Conservation (phyloP, 805 yeast species). For the Wickerhamomyces hampshirensis region DNA sequence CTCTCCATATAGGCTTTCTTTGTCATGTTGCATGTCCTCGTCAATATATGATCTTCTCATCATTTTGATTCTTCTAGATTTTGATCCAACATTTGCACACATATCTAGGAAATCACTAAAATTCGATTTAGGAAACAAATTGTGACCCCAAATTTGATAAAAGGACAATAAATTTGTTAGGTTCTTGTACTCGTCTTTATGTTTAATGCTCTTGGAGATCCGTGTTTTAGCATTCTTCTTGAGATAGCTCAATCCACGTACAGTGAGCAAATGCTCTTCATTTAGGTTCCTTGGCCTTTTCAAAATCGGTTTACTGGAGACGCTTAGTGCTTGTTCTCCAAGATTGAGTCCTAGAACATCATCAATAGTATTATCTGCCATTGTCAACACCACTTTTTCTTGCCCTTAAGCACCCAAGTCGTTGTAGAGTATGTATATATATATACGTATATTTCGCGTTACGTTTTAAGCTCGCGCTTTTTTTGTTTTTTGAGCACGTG, state of each 20-base stretch:
- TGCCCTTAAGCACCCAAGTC: too few species aligned
- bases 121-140: constrained; percentile 72
- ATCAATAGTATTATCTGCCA: constrained; percentile 8
- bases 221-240: constrained; percentile 29
- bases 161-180: constrained; percentile 44
- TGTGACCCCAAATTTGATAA: constrained; percentile 75
- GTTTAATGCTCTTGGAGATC: constrained; percentile 20
- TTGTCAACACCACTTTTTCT: too few species aligned
- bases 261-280: constrained; percentile 43
- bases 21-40: constrained; percentile 29
- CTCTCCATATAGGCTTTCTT: constrained; percentile 1
- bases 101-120: constrained; percentile 63
- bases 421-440: too few species aligned
- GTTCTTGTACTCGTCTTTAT: constrained; percentile 45
- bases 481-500: too few species aligned
- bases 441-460: too few species aligned
- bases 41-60: constrained; percentile 36
- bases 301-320: constrained; percentile 1
- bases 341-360: constrained; percentile 13
- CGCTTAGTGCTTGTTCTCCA: neutral
- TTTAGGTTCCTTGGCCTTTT: constrained; percentile 36
- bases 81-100: constrained; percentile 44
- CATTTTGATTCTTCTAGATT: constrained; percentile 35
- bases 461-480: too few species aligned
- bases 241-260: constrained; percentile 54